These are phyloP conservation scores for Lactifluus volemus DNA, from an alignment of 768 basidiomycete species.

Conservation along the genomic window DNA sequence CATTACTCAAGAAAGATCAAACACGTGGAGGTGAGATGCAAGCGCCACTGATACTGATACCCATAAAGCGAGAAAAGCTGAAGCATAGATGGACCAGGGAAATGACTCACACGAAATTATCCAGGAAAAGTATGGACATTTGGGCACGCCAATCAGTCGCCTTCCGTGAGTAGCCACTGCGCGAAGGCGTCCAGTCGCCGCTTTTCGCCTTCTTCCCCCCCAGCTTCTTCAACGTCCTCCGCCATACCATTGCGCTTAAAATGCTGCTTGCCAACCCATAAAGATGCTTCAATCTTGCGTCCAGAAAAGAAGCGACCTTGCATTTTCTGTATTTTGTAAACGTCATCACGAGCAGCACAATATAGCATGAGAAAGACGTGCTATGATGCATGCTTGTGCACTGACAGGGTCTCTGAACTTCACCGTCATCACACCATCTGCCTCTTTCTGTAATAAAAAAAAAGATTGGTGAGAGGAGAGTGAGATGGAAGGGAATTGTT, in stretches of 20 bases:
- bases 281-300: slow-evolving; percentile 67
- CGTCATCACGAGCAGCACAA: background rate
- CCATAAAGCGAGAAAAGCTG: background rate
- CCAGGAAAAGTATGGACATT: slow-evolving; percentile 1
- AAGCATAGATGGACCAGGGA: slow-evolving; percentile 18
- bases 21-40: background rate
- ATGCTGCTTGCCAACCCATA: slow-evolving; percentile 74
- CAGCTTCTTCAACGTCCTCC: slow-evolving; percentile 48
- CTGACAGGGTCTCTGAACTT: slow-evolving; percentile 91
- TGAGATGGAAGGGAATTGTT: slow-evolving; percentile 22
- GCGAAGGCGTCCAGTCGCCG: slow-evolving; percentile 83
- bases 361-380: slow-evolving; percentile 31
- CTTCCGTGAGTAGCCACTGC: slow-evolving; percentile 77
- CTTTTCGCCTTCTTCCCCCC: slow-evolving; percentile 69
- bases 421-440: slow-evolving; percentile 91
- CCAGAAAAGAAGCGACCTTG: slow-evolving; percentile 87
- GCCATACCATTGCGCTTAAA: slow-evolving; percentile 68
- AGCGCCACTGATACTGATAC: background rate
- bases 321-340: slow-evolving; percentile 62
- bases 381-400: slow-evolving; percentile 87
- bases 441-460: slow-evolving; percentile 57
- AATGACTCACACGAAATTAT: background rate
- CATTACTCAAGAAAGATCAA: background rate
- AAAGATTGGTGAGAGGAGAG: background rate
- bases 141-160: slow-evolving; percentile 37